phyloP scores from a whole-genome alignment of 805 yeast genomes.

The Zygosaccharomyces siamensis region DNA sequence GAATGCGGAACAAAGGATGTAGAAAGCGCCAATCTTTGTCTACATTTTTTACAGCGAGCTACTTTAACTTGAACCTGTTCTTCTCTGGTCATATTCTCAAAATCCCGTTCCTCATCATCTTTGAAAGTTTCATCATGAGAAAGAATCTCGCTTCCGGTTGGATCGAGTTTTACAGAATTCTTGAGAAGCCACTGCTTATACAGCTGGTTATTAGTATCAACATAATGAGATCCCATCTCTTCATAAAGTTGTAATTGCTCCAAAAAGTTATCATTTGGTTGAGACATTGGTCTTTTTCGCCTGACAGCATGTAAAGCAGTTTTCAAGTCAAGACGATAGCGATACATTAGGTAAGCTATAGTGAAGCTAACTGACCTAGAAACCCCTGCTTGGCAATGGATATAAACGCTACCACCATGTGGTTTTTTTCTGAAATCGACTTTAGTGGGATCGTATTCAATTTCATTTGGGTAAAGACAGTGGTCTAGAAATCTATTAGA shows the following conservation, averaged over 20 bases:
- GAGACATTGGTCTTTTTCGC: constrained; percentile 52
- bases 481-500: constrained; percentile 62
- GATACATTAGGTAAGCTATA: constrained; percentile 83
- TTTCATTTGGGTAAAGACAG: constrained; percentile 48
- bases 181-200: constrained; percentile 44
- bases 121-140: constrained; percentile 33
- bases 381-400: constrained; percentile 88
- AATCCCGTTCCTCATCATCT: constrained; percentile 27
- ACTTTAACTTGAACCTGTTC: constrained; percentile 31
- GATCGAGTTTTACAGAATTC: constrained; percentile 39
- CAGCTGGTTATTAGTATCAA: constrained; percentile 30
- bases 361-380: constrained; percentile 85
- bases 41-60: constrained; percentile 78
- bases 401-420: constrained; percentile 46
- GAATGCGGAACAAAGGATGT: constrained; percentile 58
- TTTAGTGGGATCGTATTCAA: constrained; percentile 30
- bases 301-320: constrained; percentile 74
- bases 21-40: constrained; percentile 62
- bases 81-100: constrained; percentile 26
- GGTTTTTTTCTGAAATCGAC: constrained; percentile 32
- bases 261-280: constrained; percentile 71
- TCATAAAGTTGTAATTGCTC: constrained; percentile 67
- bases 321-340: constrained; percentile 52
- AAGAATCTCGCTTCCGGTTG: constrained; percentile 36
- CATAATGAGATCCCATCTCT: constrained; percentile 36